These are phyloP conservation scores for Purpureocillium takamizusanense DNA, from an alignment of 2,329 filamentous ascomycete genomes.

Conservation along the genomic window DNA sequence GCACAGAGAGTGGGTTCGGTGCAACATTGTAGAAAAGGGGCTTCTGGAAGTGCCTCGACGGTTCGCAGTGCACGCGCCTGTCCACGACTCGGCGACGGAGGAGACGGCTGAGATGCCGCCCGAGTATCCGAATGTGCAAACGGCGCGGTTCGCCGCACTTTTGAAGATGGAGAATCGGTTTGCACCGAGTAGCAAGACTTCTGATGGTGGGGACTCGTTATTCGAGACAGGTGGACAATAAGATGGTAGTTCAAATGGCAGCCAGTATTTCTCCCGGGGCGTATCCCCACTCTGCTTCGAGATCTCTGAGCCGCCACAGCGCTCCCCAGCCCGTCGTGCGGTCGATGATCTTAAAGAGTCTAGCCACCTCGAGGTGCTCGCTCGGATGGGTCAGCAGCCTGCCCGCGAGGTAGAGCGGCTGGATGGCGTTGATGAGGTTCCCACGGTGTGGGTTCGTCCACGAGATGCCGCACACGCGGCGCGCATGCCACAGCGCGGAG, in stretches of 20 bases:
- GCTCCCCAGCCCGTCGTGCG: constrained; percentile 38
- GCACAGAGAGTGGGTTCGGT: constrained; percentile 58
- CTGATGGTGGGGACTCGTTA: too few species aligned
- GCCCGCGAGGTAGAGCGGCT: constrained; percentile 42
- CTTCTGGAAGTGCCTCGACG: constrained; percentile 54
- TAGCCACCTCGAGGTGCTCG: constrained; percentile 23
- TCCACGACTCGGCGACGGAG: too few species aligned
- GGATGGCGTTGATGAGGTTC: constrained; percentile 42
- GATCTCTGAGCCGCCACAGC: constrained; percentile 37
- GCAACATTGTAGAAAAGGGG: constrained; percentile 55
- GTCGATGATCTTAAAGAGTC: constrained; percentile 34
- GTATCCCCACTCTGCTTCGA: constrained; percentile 28
- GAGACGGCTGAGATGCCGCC: too few species aligned
- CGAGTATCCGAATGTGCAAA: too few species aligned
- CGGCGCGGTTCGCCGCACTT: too few species aligned
- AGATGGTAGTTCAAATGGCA: too few species aligned
- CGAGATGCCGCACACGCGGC: constrained; percentile 42
- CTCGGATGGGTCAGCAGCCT: constrained; percentile 34
- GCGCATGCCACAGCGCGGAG: neutral
- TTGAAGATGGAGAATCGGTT: too few species aligned
- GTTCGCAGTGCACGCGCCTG: too few species aligned
- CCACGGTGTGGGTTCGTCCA: constrained; percentile 25
- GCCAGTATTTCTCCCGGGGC: constrained; percentile 10
- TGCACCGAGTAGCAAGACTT: too few species aligned
- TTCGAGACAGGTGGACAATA: too few species aligned